phyloP scores from a whole-genome alignment of 2,329 filamentous ascomycete species.

The Dendryphion nanum region DNA sequence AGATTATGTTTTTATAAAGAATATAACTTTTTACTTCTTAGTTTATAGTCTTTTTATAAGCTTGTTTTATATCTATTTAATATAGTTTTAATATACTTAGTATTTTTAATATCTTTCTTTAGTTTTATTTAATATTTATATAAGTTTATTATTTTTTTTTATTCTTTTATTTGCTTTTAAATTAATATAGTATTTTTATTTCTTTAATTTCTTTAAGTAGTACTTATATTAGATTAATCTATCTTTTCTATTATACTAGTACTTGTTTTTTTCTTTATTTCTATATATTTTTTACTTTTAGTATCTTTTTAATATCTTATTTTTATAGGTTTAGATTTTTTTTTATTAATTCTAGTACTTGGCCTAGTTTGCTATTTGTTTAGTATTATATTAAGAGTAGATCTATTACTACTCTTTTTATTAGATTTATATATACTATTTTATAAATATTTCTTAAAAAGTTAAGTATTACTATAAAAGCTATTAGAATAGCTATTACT shows the following conservation, averaged over 20 bases:
- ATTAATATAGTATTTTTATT: constrained; percentile 1
- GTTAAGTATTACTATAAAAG: constrained; percentile 4
- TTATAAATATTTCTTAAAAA: constrained; percentile 1
- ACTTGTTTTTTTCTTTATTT: constrained; percentile 5
- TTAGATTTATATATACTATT: background rate
- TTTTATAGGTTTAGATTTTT: background rate
- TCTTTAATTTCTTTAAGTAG: constrained; percentile 4
- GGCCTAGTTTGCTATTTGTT: constrained; percentile 1
- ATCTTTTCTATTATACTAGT: constrained; percentile 5
- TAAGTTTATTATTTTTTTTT: constrained; percentile 3
- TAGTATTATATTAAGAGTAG: constrained; percentile 1
- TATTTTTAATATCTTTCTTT: background rate
- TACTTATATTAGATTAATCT: constrained; percentile 1
- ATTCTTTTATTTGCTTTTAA: constrained; percentile 5
- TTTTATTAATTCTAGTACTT: constrained; percentile 1
- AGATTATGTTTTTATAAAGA: background rate
- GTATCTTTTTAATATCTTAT: constrained; percentile 3
- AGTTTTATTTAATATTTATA: constrained; percentile 1
- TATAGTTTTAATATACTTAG: too few relatives aligned
- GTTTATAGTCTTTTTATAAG: too few relatives aligned
- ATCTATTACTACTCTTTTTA: constrained; percentile 1
- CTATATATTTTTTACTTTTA: constrained; percentile 3
- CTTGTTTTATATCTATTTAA: too few relatives aligned
- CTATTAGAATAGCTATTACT: constrained; percentile 1
- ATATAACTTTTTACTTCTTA: background rate